Evolutionary conservation across 345 rosid genomes (phyloP), one percentile per base, ranked within the genome.

Genomic region (Sisymbrium altissimum): DNA sequence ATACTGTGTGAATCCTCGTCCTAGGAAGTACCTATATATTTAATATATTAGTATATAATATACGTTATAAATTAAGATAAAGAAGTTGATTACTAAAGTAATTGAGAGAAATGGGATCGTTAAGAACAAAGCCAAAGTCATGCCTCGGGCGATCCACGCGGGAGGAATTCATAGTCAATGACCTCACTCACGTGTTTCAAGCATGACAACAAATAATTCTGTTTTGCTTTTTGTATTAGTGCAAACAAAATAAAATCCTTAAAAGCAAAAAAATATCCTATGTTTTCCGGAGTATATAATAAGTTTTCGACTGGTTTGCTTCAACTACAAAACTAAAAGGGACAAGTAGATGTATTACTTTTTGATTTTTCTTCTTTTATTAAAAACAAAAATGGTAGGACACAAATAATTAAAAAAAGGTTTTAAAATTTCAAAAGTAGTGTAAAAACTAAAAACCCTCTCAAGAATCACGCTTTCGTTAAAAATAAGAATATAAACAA

Each of bases 171-270:
- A n/a, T 10, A 21, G 50, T 56, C 68, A 59, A 29, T 30, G 68
- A 49, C 8, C 56, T 75, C 74, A 60, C 56, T 75, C 74, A 60
- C 79, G 73, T 75, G 79, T 68, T 52, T 73, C 25, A 18, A 3
- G 4, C 61, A 25, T 38, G 25, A 48, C 67, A 66, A 57, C 61
- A 57, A 38, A 30, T 58, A 6, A 6, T 66, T 74, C 53, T 41
- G 50, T 67, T 49, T 29, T 40, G 78, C 79, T 67, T 52, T 40
- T 39, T 58, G 35, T n/a, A 19, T 21, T 25, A 7, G 7, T 13
- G 3, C 0, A n/a, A 62, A 39, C 15, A 13, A 15, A 15, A 69
- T 19, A 35, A 13, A 40, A 11, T 1, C 3, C 29, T n/a, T 4
- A 23, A 23, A 23, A 23, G 3, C 25, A 3, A 23, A 23, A 23